These are phyloP conservation scores for Penicillium sclerotiorum DNA, from an alignment of 2,329 filamentous ascomycete species.

Conservation along the genomic window DNA sequence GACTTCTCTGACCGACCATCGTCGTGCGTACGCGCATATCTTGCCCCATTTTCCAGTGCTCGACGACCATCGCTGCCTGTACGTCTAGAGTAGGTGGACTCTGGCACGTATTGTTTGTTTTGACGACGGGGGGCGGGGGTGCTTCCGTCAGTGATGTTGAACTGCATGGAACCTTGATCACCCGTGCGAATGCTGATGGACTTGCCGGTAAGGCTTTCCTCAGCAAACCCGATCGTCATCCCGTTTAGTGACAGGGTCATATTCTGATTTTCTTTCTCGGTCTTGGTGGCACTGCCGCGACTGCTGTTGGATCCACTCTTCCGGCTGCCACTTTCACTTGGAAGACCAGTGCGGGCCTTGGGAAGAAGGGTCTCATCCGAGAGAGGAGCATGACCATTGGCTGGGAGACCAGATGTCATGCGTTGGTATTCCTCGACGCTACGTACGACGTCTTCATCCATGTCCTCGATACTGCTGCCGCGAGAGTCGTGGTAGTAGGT, in stretches of 20 bases:
- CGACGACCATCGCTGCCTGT: slow-evolving; percentile 33
- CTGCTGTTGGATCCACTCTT: slow-evolving; percentile 47
- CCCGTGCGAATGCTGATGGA: slow-evolving; percentile 43
- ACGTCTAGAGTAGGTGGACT: slow-evolving; percentile 37
- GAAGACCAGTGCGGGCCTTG: slow-evolving; percentile 33
- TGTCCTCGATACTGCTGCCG: slow-evolving; percentile 20
- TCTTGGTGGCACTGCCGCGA: slow-evolving; percentile 40
- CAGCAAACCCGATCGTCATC: slow-evolving; percentile 42
- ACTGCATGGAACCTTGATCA: slow-evolving; percentile 40
- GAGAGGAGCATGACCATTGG: slow-evolving; percentile 28
- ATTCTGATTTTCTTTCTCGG: slow-evolving; percentile 38
- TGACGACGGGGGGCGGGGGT: slow-evolving; percentile 9
- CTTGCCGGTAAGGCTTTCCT: slow-evolving; percentile 40
- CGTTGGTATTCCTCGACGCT: slow-evolving; percentile 49
- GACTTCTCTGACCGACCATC: slow-evolving; percentile 41
- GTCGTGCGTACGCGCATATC: slow-evolving; percentile 30
- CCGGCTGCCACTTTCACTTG: slow-evolving; percentile 45
- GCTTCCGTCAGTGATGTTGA: slow-evolving; percentile 41
- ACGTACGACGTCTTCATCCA: too few relatives aligned
- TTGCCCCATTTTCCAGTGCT: slow-evolving; percentile 37
- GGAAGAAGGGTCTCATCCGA: slow-evolving; percentile 39
- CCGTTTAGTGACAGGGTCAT: slow-evolving; percentile 45
- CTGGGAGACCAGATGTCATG: slow-evolving; percentile 29
- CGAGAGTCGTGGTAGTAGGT: slow-evolving; percentile 32
- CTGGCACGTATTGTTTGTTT: slow-evolving; percentile 39